Conservation (phyloP, 805 yeast genomes). For the Candida namnaoensis region DNA sequence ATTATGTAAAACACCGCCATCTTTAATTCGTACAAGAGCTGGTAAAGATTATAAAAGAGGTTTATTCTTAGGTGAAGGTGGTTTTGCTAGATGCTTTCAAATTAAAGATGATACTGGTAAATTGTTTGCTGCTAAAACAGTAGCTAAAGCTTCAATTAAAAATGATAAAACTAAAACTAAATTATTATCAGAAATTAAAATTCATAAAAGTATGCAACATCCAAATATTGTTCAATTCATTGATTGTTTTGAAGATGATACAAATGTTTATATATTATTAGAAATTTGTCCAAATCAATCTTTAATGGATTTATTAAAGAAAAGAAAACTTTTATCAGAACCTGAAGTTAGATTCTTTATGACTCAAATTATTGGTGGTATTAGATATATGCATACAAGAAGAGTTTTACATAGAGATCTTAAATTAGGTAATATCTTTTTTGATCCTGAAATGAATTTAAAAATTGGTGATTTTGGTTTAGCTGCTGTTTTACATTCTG, state of each 20-base stretch:
- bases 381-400: conserved; percentile 84
- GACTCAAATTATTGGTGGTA: conserved; percentile 92
- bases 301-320: conserved; percentile 82
- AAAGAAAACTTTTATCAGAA: conserved; percentile 78
- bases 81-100: conserved; percentile 97
- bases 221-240: conserved; percentile 86
- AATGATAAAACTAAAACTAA: conserved; percentile 80
- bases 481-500: conserved; percentile 82
- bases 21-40: conserved; percentile 75
- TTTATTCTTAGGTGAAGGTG: conserved; percentile 91
- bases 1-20: conserved; percentile 94
- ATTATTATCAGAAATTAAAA: conserved; percentile 87
- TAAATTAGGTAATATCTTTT: conserved; percentile 91
- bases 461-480: conserved; percentile 97
- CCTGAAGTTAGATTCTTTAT: conserved; percentile 86
- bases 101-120: conserved; percentile 86
- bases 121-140: conserved; percentile 93
- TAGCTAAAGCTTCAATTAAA: conserved; percentile 90
- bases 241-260: conserved; percentile 96
- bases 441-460: conserved; percentile 88
- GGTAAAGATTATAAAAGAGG: conserved; percentile 92
- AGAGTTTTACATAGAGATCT: conserved; percentile 93
- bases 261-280: conserved; percentile 83
- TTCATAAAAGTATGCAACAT: conserved; percentile 85
- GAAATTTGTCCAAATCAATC: conserved; percentile 96